Percentiles rank a stretch among this genome's conserved stretches.
Conservation (phyloP, 2,329 filamentous ascomycete genomes). For the Phyllosticta citribraziliensis region DNA sequence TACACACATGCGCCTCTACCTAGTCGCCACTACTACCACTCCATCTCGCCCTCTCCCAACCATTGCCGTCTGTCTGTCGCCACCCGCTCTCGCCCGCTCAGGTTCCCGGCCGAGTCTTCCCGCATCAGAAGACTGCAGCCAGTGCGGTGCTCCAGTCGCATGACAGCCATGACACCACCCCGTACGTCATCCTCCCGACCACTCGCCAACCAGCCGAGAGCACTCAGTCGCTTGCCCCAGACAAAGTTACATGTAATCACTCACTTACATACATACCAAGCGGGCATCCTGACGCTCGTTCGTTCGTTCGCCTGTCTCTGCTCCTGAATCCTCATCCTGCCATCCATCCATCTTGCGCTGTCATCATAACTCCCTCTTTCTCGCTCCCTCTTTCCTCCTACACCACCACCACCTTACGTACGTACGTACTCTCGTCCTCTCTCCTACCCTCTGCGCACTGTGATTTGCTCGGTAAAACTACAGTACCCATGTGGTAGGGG, state of each 20-base stretch:
- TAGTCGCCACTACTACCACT: too few relatives aligned
- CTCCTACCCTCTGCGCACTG: too few relatives aligned
- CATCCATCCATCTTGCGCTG: background rate
- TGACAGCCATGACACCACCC: background rate
- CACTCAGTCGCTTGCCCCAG: too few relatives aligned
- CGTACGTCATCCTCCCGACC: background rate
- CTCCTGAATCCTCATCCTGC: background rate
- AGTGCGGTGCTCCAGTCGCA: background rate
- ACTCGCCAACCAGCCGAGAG: background rate
- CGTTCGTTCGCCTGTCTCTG: background rate
- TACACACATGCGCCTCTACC: too few relatives aligned
- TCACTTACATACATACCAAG: background rate
- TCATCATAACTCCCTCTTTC: too few relatives aligned
- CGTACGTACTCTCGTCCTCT: too few relatives aligned
- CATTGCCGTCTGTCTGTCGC: too few relatives aligned
- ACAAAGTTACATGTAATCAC: too few relatives aligned
- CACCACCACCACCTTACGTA: too few relatives aligned
- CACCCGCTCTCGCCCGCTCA: background rate
- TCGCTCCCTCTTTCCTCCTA: too few relatives aligned
- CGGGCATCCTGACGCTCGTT: background rate
- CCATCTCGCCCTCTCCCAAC: background rate
- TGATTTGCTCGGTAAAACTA: too few relatives aligned
- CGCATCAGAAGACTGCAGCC: background rate
- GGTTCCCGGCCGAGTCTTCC: background rate
- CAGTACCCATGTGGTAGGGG: too few relatives aligned